Base-by-base conservation (phyloP, 140 eudicot genomes). In the Oenanthe javanica region DNA sequence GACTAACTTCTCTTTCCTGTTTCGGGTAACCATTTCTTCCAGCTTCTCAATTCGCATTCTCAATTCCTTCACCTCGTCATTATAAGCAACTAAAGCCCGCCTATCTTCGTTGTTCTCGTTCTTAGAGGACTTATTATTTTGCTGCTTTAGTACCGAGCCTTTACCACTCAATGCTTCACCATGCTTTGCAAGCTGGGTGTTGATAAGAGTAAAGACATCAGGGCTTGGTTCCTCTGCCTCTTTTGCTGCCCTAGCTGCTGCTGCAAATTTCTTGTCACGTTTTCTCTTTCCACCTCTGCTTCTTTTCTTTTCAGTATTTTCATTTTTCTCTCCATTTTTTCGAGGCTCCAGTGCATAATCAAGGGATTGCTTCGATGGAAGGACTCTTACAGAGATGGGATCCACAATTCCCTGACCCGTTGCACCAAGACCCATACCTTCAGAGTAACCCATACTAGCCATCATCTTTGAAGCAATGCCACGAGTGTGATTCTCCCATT, bases 401-500 rank as follows among this genome's bases (percentile, higher is more conserved):
- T 94, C 83, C 61, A 94, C 82, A 69, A 88, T 88, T 73, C 98
- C 98, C 75, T 94, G 97, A 45, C 96, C 96, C 10, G 91, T 82
- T 25, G 81, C 89, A n/a, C 98, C 98, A 47, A 94, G 88, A 13
- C 98, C 98, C 98, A 94, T 94, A 67, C 98, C 98, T 84, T 94
- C 97, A 4, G 90, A 84, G 80, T 90, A 94, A 79, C 98, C 98
- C 98, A 94, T 94, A 78, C 81, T 94, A 11, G 98, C 98, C 98
- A 94, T 94, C 97, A 94, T 92, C 75, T 92, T 94, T 2, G 98
- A 94, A 55, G 98, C 97, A 38, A 94, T 85, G 13, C 98, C 98
- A 0, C 98, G 89, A 3, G 98, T 94, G 89, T 94, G 98, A 89
- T 94, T 94, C 79, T 94, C 98, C 98, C 98, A 94, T 78, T 84